Conservation (phyloP, 305 asterid genomes). For the Fraxinus ornus region DNA sequence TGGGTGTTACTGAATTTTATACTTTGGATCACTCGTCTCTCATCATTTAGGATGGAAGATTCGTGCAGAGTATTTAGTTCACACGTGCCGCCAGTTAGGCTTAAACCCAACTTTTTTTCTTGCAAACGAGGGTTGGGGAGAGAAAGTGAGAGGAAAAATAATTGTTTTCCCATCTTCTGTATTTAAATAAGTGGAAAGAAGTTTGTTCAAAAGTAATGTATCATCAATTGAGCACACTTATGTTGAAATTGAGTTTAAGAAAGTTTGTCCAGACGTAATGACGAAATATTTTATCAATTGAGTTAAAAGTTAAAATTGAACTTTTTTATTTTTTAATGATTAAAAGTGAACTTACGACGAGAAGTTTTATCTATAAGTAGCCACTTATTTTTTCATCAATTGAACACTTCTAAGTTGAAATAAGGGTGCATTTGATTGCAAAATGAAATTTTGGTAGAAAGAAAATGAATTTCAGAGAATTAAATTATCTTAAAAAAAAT, state of each 20-base stretch:
- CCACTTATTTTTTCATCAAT: neutral
- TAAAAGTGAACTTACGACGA: neutral
- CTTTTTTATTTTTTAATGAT: neutral
- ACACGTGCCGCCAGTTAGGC: slow-evolving; percentile 51
- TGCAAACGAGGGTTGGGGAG: neutral
- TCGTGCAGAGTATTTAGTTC: slow-evolving; percentile 33
- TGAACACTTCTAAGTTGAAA: neutral
- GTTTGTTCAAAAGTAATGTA: neutral
- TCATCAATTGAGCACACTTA: neutral
- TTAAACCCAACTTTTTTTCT: neutral
- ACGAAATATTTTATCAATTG: neutral
- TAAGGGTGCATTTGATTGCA: too few relatives aligned
- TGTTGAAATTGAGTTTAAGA: neutral
- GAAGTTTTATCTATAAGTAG: neutral
- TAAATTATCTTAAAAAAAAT: too few relatives aligned
- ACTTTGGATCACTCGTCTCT: slow-evolving; percentile 32
- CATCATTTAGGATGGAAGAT: slow-evolving; percentile 30
- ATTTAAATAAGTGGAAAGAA: neutral
- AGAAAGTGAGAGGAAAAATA: neutral
- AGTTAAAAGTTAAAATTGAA: neutral
- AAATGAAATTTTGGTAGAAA: too few relatives aligned
- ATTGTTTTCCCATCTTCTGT: neutral
- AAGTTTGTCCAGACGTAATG: neutral
- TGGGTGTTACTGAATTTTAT: neutral
- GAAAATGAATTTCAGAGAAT: too few relatives aligned